Conservation (phyloP, 139 green algal genomes). For the Coccomyxa sp. region DNA sequence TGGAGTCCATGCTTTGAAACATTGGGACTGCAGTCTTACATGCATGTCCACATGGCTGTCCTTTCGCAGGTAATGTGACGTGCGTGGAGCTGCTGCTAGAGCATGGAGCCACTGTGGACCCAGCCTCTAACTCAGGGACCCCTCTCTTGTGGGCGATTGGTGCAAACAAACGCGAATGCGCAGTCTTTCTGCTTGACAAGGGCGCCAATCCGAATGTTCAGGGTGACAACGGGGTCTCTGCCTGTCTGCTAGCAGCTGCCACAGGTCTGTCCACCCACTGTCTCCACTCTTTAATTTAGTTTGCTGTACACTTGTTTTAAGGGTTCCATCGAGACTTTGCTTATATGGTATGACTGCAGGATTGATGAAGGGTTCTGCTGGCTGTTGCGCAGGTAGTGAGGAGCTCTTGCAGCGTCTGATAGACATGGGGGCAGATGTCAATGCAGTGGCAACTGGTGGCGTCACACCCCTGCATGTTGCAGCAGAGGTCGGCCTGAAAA, state of each 20-base stretch:
- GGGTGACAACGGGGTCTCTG: constrained; percentile 10
- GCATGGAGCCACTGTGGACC: constrained; percentile 21
- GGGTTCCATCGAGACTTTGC: background rate
- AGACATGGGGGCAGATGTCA: constrained; percentile 12
- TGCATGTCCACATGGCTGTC: no score
- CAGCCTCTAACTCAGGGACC: constrained; percentile 15
- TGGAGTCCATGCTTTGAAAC: no score
- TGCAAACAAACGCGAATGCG: background rate
- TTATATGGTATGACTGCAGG: background rate
- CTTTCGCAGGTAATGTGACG: background rate
- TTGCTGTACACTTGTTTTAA: no score
- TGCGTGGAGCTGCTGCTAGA: constrained; percentile 14
- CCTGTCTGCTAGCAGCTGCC: constrained; percentile 22
- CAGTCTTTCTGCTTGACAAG: constrained; percentile 16
- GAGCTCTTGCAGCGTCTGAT: constrained; percentile 14
- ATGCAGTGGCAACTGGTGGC: constrained; percentile 16
- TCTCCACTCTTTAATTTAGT: no score
- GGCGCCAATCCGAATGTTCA: constrained; percentile 9
- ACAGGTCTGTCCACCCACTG: background rate
- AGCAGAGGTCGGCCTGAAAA: constrained; percentile 21
- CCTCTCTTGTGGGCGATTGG: constrained; percentile 34
- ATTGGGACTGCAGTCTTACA: no score
- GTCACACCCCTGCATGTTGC: constrained; percentile 41
- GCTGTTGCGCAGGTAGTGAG: background rate
- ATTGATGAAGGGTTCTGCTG: background rate